These are phyloP conservation scores for Fusarium sp. DNA, from an alignment of 2,329 filamentous ascomycete genomes.

Conservation along the genomic window DNA sequence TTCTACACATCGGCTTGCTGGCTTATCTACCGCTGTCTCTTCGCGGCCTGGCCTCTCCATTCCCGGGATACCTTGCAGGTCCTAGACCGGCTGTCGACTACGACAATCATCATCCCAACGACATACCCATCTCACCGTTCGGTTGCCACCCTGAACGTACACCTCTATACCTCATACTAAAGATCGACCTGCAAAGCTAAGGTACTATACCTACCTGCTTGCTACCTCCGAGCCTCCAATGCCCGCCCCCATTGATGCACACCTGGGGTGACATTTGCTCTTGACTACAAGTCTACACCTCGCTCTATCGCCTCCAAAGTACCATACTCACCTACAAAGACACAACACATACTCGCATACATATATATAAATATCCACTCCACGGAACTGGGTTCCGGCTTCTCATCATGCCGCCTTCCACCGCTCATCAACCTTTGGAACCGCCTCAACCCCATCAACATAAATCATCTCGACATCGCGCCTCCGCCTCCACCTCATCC, in stretches of 20 bases:
- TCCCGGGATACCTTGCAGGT: conserved; percentile 37
- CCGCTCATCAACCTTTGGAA: conserved; percentile 37
- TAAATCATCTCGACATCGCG: conserved; percentile 45
- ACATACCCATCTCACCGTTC: conserved; percentile 37
- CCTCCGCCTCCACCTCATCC: conserved; percentile 47
- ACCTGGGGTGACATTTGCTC: conserved; percentile 36
- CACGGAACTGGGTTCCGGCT: conserved; percentile 24
- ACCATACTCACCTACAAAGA: conserved; percentile 23
- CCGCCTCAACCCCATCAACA: conserved; percentile 36
- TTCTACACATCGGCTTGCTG: conserved; percentile 12
- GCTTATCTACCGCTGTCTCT: conserved; percentile 34
- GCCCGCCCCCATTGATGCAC: conserved; percentile 44
- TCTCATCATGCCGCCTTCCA: conserved; percentile 39
- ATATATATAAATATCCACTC: conserved; percentile 40
- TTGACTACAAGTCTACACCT: conserved; percentile 33
- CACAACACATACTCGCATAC: conserved; percentile 25
- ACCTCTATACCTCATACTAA: conserved; percentile 33
- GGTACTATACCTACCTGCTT: conserved; percentile 25
- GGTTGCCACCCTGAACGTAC: conserved; percentile 42
- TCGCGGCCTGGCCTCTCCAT: conserved; percentile 12
- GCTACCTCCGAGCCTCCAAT: conserved; percentile 37
- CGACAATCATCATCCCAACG: conserved; percentile 42
- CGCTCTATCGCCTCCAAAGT: conserved; percentile 27
- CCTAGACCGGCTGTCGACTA: conserved; percentile 42
- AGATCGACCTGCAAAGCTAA: conserved; percentile 39